phyloP scores from a whole-genome alignment of 2,329 filamentous ascomycete species.

The Blumeria hordei region DNA sequence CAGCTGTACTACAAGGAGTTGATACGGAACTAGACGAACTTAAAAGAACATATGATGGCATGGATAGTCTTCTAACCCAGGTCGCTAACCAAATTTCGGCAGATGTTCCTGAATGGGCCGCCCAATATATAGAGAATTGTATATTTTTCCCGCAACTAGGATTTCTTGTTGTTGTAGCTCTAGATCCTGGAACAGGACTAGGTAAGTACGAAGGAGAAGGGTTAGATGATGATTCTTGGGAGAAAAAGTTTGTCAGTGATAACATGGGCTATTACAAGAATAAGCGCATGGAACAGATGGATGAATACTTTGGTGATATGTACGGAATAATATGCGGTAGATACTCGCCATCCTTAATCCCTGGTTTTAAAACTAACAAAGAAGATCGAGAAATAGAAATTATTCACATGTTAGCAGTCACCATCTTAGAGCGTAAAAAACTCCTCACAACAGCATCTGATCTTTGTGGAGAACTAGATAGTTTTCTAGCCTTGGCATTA shows the following conservation, averaged over 20 bases:
- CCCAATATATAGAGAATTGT: conserved; percentile 39
- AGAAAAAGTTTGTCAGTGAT: conserved; percentile 50
- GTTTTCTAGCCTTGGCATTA: conserved; percentile 54
- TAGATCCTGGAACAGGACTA: conserved; percentile 31
- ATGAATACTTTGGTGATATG: conserved; percentile 60
- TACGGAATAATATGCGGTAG: conserved; percentile 62
- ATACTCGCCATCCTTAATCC: conserved; percentile 6
- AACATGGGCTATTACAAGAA: conserved; percentile 71
- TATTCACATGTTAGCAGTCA: conserved; percentile 48
- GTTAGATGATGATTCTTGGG: conserved; percentile 38
- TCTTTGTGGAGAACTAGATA: conserved; percentile 68
- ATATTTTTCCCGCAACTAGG: conserved; percentile 82
- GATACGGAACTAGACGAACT: conserved; percentile 53
- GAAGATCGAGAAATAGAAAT: conserved; percentile 75
- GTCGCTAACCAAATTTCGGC: conserved; percentile 39
- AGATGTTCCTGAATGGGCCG: conserved; percentile 34
- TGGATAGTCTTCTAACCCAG: conserved; percentile 47
- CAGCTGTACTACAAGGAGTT: conserved; percentile 47
- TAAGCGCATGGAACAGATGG: conserved; percentile 53
- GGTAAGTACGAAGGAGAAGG: conserved; percentile 39
- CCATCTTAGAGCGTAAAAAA: conserved; percentile 43
- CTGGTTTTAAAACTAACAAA: not conserved
- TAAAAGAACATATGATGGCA: conserved; percentile 53
- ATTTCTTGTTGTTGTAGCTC: conserved; percentile 54
- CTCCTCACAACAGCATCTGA: conserved; percentile 47